Base-by-base conservation (phyloP, 2,329 filamentous ascomycete species). In the Blastomyces emzantsi region DNA sequence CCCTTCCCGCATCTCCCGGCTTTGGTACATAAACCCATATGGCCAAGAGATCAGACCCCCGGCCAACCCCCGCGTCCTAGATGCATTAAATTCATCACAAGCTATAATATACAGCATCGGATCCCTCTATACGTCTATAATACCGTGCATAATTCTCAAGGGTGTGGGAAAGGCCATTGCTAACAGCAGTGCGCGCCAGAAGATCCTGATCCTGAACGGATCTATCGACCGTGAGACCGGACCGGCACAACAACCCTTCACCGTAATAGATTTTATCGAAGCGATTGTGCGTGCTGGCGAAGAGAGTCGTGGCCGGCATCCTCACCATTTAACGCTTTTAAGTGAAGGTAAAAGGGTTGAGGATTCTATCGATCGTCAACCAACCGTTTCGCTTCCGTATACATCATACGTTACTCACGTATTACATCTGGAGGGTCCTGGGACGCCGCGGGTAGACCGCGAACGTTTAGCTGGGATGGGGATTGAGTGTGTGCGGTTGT, bases 1-100 rank as follows among this genome's bases (percentile, higher is more conserved):
- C 1, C 84, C 90, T 0, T 83, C 88, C 0, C 83, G 90, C 36
- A 96, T 97, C 69, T 81, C 87, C 62, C 80, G 92, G 2, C 82
- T 97, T 41, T 97, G 92, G 91, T 97, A 97, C 78, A 97, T 97
- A 78, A 97, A 97, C 72, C 93, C 93, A 0, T 97, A 97, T 74
- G 93, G 93, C n/a, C 91, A 97, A 73, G 92, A 97, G 75, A 97
- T 97, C 68, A 85, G 87, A 22, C 90, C 92, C 0, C 83, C 87
- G 0, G 89, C 91, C 1, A 97, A 96, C 70, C 87, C 91, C 0
- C 87, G 90, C 60, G 90, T 93, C 0, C 70, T 96, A 0, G 82
- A 85, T 8, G 85, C 90, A 0, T 74, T 97, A 0, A 78, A 79
- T 19, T 77, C 78, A 1, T 83, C 89, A 0, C 82, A 85, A 63